Evolutionary conservation across 805 yeast genomes (phyloP), one percentile per base, ranked within the genome.

Genomic region (Grigorovia transvaalensis): DNA sequence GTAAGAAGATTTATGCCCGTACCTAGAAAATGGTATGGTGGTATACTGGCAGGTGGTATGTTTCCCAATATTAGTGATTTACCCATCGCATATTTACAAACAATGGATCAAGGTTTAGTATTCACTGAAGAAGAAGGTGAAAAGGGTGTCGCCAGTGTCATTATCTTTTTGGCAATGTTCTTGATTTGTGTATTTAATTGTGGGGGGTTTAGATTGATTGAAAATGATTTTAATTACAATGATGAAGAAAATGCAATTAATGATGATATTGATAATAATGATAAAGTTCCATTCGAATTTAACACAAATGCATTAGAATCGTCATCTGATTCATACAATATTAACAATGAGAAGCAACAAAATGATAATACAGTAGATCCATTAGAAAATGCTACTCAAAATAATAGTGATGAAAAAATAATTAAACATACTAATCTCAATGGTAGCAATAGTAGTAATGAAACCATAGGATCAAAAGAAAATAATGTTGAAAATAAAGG

Each of bases 71-170:
- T 84, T 47, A 77, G 85, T 35, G 93, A 85, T 62, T 71, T 85
- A 47, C 93, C 93, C 0, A 84, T 85, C 56, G 90, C 91, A 0
- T 84, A 83, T 60, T 59, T 85, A 48, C 88, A 83, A 59, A 83
- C 86, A 1, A 71, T 84, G 66, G 77, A 86, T 46, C 74, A 78
- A 15, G 80, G 88, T 1, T 71, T 79, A 1, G 70, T 76, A 7
- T 82, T 89, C 59, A 71, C 82, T 0, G 59, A 71, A 15, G 76
- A 67, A 4, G 81, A 85, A 54, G 88, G 87, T 41, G 74, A 79
- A 50, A 76, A 77, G 58, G 97, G 96, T 27, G 84, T 85, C 27
- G 93, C 96, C 0, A 87, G 85, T 66, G 84, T 86, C 19, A 84
- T 89, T 60, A 82, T 89, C 38, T 85, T 84, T 59, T 72, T 84